A percentile compares a stretch with the other conserved stretches of the same genome.
Evolutionary conservation across 768 basidiomycete genomes (phyloP).

Genomic region (Boletus eberwhitei): DNA sequence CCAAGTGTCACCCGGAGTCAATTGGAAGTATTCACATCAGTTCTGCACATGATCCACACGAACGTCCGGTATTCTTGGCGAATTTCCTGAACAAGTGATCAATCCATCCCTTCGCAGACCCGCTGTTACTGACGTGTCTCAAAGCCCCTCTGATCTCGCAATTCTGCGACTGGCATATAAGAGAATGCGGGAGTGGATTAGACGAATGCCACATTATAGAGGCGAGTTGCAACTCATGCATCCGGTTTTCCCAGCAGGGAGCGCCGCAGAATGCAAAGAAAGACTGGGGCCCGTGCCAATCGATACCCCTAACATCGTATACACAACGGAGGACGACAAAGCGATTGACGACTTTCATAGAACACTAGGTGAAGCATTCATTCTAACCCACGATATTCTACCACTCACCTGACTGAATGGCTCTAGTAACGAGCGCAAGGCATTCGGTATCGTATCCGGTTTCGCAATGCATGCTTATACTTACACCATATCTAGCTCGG

Average conservation of each 20-base stretch:
- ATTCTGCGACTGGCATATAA: slow-evolving; percentile 29
- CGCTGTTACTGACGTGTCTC: neutral
- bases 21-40: slow-evolving; percentile 46
- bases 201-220: slow-evolving; percentile 42
- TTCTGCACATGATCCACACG: slow-evolving; percentile 39
- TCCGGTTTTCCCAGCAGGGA: slow-evolving; percentile 18
- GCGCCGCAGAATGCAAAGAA: slow-evolving; percentile 26
- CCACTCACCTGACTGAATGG: neutral
- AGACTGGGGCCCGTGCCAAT: slow-evolving; percentile 20
- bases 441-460: slow-evolving; percentile 27
- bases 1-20: slow-evolving; percentile 42
- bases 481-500: slow-evolving; percentile 41
- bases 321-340: slow-evolving; percentile 34
- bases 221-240: slow-evolving; percentile 29
- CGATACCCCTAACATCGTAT: slow-evolving; percentile 29
- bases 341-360: slow-evolving; percentile 31
- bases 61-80: slow-evolving; percentile 41
- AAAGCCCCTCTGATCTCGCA: slow-evolving; percentile 26
- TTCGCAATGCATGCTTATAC: neutral
- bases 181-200: slow-evolving; percentile 22
- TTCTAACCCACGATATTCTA: neutral
- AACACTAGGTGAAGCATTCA: slow-evolving; percentile 9
- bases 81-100: slow-evolving; percentile 46
- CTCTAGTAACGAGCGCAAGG: slow-evolving; percentile 30
- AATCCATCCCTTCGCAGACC: neutral